A percentile compares a stretch with the other conserved stretches of the same genome.
Evolutionary conservation across 1,284 basidiomycete species (phyloP).

Genomic region (Sparassis latifolia): DNA sequence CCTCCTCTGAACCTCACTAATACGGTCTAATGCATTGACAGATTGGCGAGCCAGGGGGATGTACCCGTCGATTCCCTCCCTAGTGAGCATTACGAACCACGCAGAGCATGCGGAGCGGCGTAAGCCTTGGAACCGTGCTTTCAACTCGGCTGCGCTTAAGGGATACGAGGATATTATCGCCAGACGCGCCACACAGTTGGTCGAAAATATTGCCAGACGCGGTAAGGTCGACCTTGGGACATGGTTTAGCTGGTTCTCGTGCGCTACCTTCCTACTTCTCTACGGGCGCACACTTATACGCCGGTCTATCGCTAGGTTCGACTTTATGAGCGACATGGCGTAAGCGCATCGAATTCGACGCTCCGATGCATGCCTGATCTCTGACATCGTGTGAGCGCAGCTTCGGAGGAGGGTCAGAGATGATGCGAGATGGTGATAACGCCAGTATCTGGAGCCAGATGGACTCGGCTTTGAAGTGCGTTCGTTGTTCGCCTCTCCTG

Average conservation of each 20-base stretch:
- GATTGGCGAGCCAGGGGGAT: conserved; percentile 14
- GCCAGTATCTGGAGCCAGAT: conserved; percentile 16
- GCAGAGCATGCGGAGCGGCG: conserved; percentile 21
- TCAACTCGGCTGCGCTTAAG: conserved; percentile 21
- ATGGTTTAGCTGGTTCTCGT: conserved; percentile 23
- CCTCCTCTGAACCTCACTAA: conserved; percentile 4
- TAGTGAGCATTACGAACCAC: conserved; percentile 15
- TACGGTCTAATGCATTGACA: conserved; percentile 1
- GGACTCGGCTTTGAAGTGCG: conserved; percentile 16
- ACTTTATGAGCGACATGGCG: conserved; percentile 28
- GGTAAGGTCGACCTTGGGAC: conserved; percentile 15
- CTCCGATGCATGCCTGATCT: neutral
- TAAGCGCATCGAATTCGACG: conserved; percentile 8
- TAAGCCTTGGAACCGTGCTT: conserved; percentile 21
- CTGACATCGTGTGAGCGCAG: conserved; percentile 5
- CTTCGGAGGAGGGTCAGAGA: conserved; percentile 22
- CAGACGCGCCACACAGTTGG: conserved; percentile 19
- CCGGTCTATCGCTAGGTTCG: conserved; percentile 8
- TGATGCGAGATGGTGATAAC: conserved; percentile 21
- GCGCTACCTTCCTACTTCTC: conserved; percentile 4
- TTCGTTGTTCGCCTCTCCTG: neutral
- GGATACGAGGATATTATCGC: conserved; percentile 18
- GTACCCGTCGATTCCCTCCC: conserved; percentile 3
- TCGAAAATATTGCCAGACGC: conserved; percentile 13
- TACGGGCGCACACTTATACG: neutral